phyloP scores from a whole-genome alignment of 768 basidiomycete genomes.

The Myochromella boudieri region DNA sequence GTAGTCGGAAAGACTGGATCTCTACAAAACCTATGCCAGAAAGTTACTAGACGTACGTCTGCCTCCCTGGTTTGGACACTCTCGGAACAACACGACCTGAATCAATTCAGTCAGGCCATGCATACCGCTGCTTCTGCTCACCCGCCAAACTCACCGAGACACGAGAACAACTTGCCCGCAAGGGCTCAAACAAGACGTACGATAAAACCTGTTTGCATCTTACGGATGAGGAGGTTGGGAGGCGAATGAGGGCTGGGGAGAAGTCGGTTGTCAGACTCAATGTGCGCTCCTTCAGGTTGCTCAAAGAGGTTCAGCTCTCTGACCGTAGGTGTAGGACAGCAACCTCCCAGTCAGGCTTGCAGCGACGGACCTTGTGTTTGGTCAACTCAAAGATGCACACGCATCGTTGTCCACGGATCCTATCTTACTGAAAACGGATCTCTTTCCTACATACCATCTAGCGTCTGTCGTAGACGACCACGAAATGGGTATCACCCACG shows the following conservation, averaged over 20 bases:
- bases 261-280: slow-evolving; percentile 83
- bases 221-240: slow-evolving; percentile 80
- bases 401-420: slow-evolving; percentile 85
- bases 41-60: slow-evolving; percentile 72
- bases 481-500: slow-evolving; percentile 95
- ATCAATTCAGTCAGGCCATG: slow-evolving; percentile 71
- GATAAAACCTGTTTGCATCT: slow-evolving; percentile 88
- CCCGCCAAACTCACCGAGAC: slow-evolving; percentile 66
- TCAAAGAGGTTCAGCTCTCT: too few relatives aligned
- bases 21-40: slow-evolving; percentile 75
- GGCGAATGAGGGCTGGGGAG: slow-evolving; percentile 73
- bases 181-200: slow-evolving; percentile 79
- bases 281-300: too few relatives aligned
- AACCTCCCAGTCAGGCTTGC: slow-evolving; percentile 50
- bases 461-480: slow-evolving; percentile 96
- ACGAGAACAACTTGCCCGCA: slow-evolving; percentile 65
- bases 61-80: not conserved
- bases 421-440: slow-evolving; percentile 87
- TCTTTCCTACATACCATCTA: slow-evolving; percentile 94
- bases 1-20: slow-evolving; percentile 85
- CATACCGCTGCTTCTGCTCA: slow-evolving; percentile 95
- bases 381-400: slow-evolving; percentile 69
- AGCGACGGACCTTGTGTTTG: slow-evolving; percentile 75
- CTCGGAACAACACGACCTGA: not conserved
- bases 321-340: slow-evolving; percentile 60